A percentile compares a stretch with the other conserved stretches of the same genome.
phyloP scores from a whole-genome alignment of 345 rosid species.

The Eucalyptus erythrocorys region DNA sequence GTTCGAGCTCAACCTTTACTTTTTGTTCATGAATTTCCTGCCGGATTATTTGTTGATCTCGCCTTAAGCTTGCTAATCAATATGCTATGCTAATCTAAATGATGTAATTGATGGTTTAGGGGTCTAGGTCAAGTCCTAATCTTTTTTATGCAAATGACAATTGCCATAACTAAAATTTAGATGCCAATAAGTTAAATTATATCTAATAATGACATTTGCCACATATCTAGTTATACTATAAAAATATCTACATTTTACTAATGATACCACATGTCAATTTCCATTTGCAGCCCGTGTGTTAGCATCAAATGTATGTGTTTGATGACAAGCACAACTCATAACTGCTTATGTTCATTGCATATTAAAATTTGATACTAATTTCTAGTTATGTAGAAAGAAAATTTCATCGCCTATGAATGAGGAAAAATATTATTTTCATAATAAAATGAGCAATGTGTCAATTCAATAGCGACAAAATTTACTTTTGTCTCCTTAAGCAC shows the following conservation, averaged over 20 bases:
- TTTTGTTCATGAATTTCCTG: too few relatives aligned
- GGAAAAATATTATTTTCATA: background rate
- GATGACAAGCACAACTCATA: background rate
- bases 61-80: too few relatives aligned
- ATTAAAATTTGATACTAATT: background rate
- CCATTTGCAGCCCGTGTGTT: background rate
- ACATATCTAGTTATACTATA: background rate
- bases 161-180: background rate
- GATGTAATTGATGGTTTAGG: background rate
- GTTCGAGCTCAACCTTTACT: too few relatives aligned
- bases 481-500: background rate
- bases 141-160: background rate
- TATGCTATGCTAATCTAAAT: background rate
- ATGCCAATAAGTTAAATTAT: background rate
- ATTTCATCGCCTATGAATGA: background rate
- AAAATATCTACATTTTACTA: background rate
- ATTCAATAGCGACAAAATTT: background rate
- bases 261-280: background rate
- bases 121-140: background rate
- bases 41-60: too few relatives aligned
- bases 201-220: background rate
- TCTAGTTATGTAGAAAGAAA: background rate
- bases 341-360: background rate
- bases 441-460: background rate
- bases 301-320: background rate